Conservation (phyloP, 2,329 filamentous ascomycete genomes). For the Penicillium palitans region DNA sequence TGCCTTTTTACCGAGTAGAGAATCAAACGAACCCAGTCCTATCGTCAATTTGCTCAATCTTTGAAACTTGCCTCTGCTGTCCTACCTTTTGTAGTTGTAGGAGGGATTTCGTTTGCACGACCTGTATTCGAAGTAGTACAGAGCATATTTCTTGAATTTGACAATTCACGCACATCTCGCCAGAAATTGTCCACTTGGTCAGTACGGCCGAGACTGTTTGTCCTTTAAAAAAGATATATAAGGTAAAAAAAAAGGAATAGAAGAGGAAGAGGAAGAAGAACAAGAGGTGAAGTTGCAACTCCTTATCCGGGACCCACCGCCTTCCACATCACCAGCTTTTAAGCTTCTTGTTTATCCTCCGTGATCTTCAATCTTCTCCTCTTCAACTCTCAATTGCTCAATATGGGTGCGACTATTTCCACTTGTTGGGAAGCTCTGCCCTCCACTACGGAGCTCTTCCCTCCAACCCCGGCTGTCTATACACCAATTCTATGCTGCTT, state of each 20-base stretch:
- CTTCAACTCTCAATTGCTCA: not conserved
- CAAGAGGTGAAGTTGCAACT: not conserved
- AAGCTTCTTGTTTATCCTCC: conserved; percentile 3
- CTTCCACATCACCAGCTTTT: conserved; percentile 11
- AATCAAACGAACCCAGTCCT: conserved; percentile 40
- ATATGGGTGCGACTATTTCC: conserved; percentile 30
- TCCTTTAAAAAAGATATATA: not conserved
- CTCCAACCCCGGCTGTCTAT: conserved; percentile 44
- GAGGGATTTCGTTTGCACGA: not conserved
- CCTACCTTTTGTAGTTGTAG: not conserved
- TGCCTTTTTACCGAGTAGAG: not conserved
- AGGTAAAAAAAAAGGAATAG: not conserved
- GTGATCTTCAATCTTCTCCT: not conserved
- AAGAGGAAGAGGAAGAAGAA: not conserved
- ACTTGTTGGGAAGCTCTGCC: conserved; percentile 26
- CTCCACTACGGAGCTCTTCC: conserved; percentile 36
- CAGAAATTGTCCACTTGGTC: not conserved
- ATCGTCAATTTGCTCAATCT: not conserved
- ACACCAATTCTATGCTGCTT: conserved; percentile 38
- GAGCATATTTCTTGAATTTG: not conserved
- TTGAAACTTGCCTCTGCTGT: not conserved
- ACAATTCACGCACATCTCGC: not conserved
- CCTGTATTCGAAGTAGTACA: not conserved
- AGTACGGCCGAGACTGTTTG: not conserved
- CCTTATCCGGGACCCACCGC: conserved; percentile 4